Evolutionary conservation across 352 stramenopile genomes (phyloP), one percentile per base, ranked within the genome.

Genomic region (Blastocystis sp.): DNA sequence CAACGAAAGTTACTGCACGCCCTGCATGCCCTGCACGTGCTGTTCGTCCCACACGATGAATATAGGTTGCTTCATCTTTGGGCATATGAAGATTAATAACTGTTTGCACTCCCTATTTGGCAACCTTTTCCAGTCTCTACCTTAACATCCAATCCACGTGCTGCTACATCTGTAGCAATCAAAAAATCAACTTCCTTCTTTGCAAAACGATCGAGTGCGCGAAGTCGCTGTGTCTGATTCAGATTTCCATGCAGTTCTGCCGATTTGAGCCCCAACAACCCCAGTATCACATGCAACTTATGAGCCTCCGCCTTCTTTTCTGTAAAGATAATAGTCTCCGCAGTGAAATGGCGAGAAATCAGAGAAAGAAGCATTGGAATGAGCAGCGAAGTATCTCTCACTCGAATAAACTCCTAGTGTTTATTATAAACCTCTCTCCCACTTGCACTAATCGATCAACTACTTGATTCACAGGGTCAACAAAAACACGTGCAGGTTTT

Each of bases 21-120:
- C 95, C 95, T 78, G 96, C 96, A 90, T 96, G 95, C 18, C 97
- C 97, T 24, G 97, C 96, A 93, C 98, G 95, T 50, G 97, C 98
- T 43, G 97, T 99, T 90, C 98, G 94, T 53, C 97, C 97, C 65
- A 99, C 97, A 75, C 98, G 94, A 92, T 99, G 97, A 26, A 99
- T 96, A 91, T 99, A 99, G 0, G 95, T 98, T 50, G 95, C 96
- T 13, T 98, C 93, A 87, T 98, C 94, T 90, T 97, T 96, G 0
- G 98, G 97, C 96, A 99, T 99, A 91, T 99, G 97, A 92, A 98
- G 98, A 93, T 99, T 99, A 91, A 99, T 98, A 3, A 99, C 97
- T 24, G 95, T 95, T 90, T 98, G 93, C 11, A 99, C 96, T 43
- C 95, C 95, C 85, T 95, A 90, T 45, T 20, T 24, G 11, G n/a